Base-by-base conservation (phyloP, 495 filamentous ascomycete species). In the Aspergillus funiculosus region DNA sequence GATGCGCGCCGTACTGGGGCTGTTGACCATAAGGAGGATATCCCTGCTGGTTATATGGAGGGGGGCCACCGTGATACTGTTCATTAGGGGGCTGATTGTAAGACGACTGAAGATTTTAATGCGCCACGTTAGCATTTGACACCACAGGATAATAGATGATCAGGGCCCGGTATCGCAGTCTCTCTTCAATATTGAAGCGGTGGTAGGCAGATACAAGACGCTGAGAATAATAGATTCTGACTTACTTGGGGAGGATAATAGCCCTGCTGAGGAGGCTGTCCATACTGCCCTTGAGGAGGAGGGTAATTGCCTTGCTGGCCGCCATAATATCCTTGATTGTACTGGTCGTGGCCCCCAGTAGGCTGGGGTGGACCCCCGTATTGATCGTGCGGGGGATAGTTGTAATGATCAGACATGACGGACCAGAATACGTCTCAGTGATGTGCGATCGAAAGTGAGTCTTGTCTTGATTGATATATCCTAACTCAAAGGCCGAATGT, bases 171-270 rank as follows among this genome's bases (percentile, higher is more conserved):
- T 19, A 1, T 14, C 9, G n/a, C n/a, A n/a, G n/a, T n/a, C n/a
- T n/a, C n/a, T n/a, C n/a, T n/a, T n/a, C 22, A 27, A 27, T 17
- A 20, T 36, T 10, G 32, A 2, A 8, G 4, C 4, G 32, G 4
- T 9, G 11, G 17, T 10, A 36, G 15, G 8, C 17, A 19, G 4
- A 14, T 36, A n/a, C n/a, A n/a, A n/a, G 5, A 30, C 5, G 22
- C 43, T 24, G 20, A 25, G 27, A 43, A 24, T 10, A 27, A 14
- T 28, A 29, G 11, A 36, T 18, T 14, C 25, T 40, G 40, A 26
- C 62, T 51, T 48, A 64, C 66, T 35, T 50, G 43, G 15, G 58
- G 50, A 17, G 52, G 56, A 46, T 62, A 59, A 13, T 64, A 56
- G 21, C 57, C 57, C 40, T 61, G 56, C 28, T 58, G 63, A 3